These are phyloP conservation scores for Cucumis cinereus DNA, from an alignment of 306 rosid species.

Conservation along the genomic window DNA sequence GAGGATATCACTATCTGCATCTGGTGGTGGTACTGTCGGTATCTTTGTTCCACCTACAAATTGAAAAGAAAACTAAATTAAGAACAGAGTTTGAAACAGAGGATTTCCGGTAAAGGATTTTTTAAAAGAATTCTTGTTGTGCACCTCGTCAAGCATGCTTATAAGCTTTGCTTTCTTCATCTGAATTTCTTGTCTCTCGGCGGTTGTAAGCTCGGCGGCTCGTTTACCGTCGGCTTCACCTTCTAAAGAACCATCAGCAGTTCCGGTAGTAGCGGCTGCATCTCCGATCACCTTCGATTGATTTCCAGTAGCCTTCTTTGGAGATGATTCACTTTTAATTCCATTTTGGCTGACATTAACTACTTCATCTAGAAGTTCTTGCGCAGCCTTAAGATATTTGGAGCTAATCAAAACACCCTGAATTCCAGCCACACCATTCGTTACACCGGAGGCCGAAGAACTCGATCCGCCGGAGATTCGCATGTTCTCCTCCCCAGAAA, in stretches of 20 bases:
- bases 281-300: constrained; percentile 40
- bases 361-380: constrained; percentile 78
- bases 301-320: constrained; percentile 26
- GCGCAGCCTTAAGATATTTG: constrained; percentile 76
- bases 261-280: constrained; percentile 26
- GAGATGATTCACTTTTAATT: constrained; percentile 28
- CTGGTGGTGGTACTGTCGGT: constrained; percentile 82
- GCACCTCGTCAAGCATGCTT: constrained; percentile 91
- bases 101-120: background rate
- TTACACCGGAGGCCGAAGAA: constrained; percentile 53
- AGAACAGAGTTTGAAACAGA: background rate
- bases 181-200: constrained; percentile 91
- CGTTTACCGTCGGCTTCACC: constrained; percentile 35
- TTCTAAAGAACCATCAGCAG: constrained; percentile 39
- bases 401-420: constrained; percentile 72
- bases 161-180: constrained; percentile 91
- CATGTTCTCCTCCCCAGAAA: constrained; percentile 45
- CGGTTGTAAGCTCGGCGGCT: constrained; percentile 48
- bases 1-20: constrained; percentile 75
- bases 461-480: constrained; percentile 48
- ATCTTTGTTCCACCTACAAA: constrained; percentile 80
- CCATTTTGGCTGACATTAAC: constrained; percentile 51
- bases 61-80: background rate
- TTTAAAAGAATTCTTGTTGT: background rate
- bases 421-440: constrained; percentile 60